phyloP scores from a whole-genome alignment of 768 basidiomycete genomes.

The Solioccasus polychromus region DNA sequence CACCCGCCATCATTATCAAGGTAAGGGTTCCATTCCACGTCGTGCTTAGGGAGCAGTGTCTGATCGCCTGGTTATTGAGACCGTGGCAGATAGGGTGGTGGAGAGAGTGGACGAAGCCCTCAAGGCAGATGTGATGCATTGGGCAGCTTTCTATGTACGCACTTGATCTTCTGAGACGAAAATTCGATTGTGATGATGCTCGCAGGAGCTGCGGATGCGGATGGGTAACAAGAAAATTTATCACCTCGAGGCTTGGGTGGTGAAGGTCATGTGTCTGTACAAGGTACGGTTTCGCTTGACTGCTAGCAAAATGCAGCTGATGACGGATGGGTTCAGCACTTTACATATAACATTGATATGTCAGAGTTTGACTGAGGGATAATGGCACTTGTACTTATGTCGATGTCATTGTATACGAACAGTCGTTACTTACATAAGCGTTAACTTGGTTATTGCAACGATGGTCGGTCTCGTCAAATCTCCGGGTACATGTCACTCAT shows the following conservation, averaged over 20 bases:
- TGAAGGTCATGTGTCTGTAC: conserved; percentile 91
- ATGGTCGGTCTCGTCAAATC: conserved; percentile 23
- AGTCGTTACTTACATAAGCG: conserved; percentile 6
- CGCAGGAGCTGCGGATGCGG: conserved; percentile 94
- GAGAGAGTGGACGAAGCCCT: conserved; percentile 86
- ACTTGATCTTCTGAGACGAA: not conserved
- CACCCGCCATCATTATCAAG: conserved; percentile 88
- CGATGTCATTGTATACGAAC: no score
- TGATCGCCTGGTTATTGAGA: conserved; percentile 47
- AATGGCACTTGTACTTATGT: no score
- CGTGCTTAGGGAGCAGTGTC: not conserved
- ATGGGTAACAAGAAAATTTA: conserved; percentile 91
- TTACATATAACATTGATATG: conserved; percentile 34
- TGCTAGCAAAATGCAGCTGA: not conserved
- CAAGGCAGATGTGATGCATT: conserved; percentile 94
- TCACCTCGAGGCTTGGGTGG: conserved; percentile 96
- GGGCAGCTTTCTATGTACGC: conserved; percentile 94
- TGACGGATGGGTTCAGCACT: conserved; percentile 19
- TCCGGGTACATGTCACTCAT: conserved; percentile 6
- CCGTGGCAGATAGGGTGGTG: conserved; percentile 83
- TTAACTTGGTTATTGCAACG: not conserved
- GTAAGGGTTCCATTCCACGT: conserved; percentile 38
- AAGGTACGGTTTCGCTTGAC: conserved; percentile 47
- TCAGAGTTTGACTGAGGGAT: conserved; percentile 26
- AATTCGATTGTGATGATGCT: not conserved